Evolutionary conservation across 805 yeast genomes (phyloP).

Genomic region (Pichia membranifaciens): DNA sequence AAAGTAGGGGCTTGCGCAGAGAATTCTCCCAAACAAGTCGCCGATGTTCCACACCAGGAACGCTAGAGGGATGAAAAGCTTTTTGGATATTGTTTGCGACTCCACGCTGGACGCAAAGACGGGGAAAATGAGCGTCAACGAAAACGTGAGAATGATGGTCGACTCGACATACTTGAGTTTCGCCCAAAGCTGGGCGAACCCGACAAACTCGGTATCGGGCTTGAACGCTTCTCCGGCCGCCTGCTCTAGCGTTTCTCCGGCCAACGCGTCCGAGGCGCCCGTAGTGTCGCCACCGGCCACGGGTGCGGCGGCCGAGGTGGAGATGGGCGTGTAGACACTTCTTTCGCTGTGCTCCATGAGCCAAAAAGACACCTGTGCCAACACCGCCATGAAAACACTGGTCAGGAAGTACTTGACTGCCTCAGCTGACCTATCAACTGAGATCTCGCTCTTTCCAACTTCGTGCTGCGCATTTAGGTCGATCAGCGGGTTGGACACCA

Average conservation of each 20-base stretch:
- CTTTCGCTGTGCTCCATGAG: slow-evolving; percentile 22
- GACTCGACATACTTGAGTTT: slow-evolving; percentile 59
- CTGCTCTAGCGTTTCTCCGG: slow-evolving; percentile 1
- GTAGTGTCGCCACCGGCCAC: slow-evolving; percentile 10
- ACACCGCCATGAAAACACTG: slow-evolving; percentile 18
- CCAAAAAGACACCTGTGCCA: slow-evolving; percentile 19
- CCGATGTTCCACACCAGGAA: slow-evolving; percentile 87
- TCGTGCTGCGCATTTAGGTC: slow-evolving; percentile 1
- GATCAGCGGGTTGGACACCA: slow-evolving; percentile 21
- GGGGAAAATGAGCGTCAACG: slow-evolving; percentile 75
- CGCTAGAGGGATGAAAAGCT: slow-evolving; percentile 62
- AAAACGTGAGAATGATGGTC: slow-evolving; percentile 69
- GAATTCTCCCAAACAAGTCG: slow-evolving; percentile 71
- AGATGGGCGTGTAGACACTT: slow-evolving; percentile 11
- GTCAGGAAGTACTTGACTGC: slow-evolving; percentile 36
- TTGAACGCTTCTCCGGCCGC: slow-evolving; percentile 2
- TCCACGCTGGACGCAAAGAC: slow-evolving; percentile 75
- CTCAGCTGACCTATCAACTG: slow-evolving; percentile 22
- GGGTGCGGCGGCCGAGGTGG: too few species aligned
- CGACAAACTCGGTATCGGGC: slow-evolving; percentile 37
- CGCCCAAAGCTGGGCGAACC: slow-evolving; percentile 53
- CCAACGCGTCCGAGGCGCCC: background rate
- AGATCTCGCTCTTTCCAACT: slow-evolving; percentile 6
- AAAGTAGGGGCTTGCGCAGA: slow-evolving; percentile 46
- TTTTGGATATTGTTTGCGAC: slow-evolving; percentile 36